phyloP scores from a whole-genome alignment of 75 land plant genomes.

The Sequoiadendron giganteum region DNA sequence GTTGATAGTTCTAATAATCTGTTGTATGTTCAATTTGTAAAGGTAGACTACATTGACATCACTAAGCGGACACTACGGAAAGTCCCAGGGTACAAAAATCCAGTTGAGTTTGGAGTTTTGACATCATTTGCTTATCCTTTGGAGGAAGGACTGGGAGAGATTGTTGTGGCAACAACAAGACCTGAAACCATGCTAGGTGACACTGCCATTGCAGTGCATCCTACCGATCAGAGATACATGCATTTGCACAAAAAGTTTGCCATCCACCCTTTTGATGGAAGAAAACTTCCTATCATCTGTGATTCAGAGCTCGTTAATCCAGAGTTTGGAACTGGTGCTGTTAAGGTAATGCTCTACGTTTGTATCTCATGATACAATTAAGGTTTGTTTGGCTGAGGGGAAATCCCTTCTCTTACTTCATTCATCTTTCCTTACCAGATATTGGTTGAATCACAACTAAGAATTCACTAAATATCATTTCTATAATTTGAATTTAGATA shows the following conservation, averaged over 20 bases:
- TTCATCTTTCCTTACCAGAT: background rate
- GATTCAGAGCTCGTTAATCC: slow-evolving; percentile 87
- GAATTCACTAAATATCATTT: background rate
- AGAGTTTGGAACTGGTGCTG: slow-evolving; percentile 96
- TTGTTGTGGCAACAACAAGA: slow-evolving; percentile 95
- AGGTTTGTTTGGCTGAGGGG: background rate
- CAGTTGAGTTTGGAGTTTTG: slow-evolving; percentile 92
- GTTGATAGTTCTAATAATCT: background rate
- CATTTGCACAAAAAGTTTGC: slow-evolving; percentile 91
- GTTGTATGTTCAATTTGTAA: slow-evolving; percentile 4
- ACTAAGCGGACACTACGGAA: slow-evolving; percentile 64
- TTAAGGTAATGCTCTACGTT: slow-evolving; percentile 58
- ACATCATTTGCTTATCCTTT: slow-evolving; percentile 97
- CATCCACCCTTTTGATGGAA: slow-evolving; percentile 87
- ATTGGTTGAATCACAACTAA: background rate
- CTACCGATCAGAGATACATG: slow-evolving; percentile 74
- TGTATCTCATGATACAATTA: background rate
- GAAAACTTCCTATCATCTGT: slow-evolving; percentile 85
- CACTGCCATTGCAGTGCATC: slow-evolving; percentile 94
- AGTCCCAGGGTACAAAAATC: slow-evolving; percentile 83
- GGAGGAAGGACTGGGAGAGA: slow-evolving; percentile 71
- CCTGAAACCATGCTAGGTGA: slow-evolving; percentile 99
- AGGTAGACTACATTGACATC: slow-evolving; percentile 89
- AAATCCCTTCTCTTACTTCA: background rate
- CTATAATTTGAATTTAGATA: background rate